Evolutionary conservation across 768 basidiomycete species (phyloP).

Genomic region (Phaeotremella fagi): DNA sequence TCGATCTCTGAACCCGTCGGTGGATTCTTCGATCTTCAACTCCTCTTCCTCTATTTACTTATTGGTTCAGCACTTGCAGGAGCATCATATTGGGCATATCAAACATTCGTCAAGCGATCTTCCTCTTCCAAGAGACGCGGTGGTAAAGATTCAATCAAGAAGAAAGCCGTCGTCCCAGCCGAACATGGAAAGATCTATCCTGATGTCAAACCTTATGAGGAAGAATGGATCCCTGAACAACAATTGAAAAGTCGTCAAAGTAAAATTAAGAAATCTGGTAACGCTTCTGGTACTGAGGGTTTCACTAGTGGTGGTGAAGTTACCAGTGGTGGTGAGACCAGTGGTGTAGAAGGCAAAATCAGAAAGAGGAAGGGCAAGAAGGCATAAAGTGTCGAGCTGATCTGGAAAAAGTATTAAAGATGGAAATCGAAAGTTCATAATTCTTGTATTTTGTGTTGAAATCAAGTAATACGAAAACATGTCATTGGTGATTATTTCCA

Average conservation of each 20-base stretch:
- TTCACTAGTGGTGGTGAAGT: conserved; percentile 38
- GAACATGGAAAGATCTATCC: conserved; percentile 30
- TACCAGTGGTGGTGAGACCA: conserved; percentile 44
- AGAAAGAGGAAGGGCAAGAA: conserved; percentile 37
- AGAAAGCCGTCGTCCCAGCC: conserved; percentile 34
- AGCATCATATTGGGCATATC: conserved; percentile 40
- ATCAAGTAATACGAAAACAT: no score
- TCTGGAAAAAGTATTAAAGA: no score
- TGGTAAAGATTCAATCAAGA: conserved; percentile 10
- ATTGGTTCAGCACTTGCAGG: conserved; percentile 33
- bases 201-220: conserved; percentile 47
- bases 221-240: conserved; percentile 50
- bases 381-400: no score
- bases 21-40: conserved; percentile 47
- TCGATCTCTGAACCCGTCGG: conserved; percentile 47
- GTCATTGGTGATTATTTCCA: no score
- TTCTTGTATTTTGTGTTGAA: no score
- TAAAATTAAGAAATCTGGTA: conserved; percentile 24
- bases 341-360: conserved; percentile 30
- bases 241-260: conserved; percentile 34
- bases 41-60: conserved; percentile 48
- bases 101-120: conserved; percentile 31
- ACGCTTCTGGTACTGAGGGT: conserved; percentile 23
- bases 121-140: conserved; percentile 5
- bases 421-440: no score